Evolutionary conservation across 306 rosid genomes (phyloP), one percentile per base, ranked within the genome.

Genomic region (Delonix regia): DNA sequence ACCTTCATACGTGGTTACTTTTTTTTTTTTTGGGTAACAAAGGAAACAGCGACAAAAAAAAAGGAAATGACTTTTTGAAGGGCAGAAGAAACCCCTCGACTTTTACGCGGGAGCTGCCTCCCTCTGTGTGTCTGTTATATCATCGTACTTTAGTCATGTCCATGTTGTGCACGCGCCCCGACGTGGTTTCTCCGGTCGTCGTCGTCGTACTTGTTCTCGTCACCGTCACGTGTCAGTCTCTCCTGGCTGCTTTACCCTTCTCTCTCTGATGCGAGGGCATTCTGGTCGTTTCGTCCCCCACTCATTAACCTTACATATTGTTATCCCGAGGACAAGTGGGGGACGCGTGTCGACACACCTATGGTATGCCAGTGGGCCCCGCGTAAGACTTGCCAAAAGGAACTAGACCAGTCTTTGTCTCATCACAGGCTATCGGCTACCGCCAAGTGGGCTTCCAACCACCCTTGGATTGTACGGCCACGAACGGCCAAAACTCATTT

Each of bases 341-440:
- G 24, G 14, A 60, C 90, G 86, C 79, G 89, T 84, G 90, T 83
- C 67, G 4, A 1, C 1, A 1, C 0, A 9, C n/a, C 2, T 13
- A 27, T 19, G 67, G 65, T 28, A 30, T 10, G 14, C 8, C 24
- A 3, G 38, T 48, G 57, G 91, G 89, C 19, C 91, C 88, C 75
- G 39, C 6, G 22, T 18, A 39, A 45, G 84, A 70, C 66, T 92
- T 90, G 93, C 95, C 95, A 92, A 92, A 92, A 90, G 89, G 90
- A 87, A 88, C 93, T 84, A 86, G 93, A 90, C 97, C 88, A 78
- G 97, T 92, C 97, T 51, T 89, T 90, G 91, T 92, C 93, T 27
- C 42, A 90, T 49, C 88, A 78, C 82, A 82, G 27, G 59, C 53
- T 81, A 86, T 85, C 86, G 83, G 82, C 48, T 82, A 74, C 83